These are phyloP conservation scores for Aspergillus sp. DNA, from an alignment of 2,329 filamentous ascomycete species.

Conservation along the genomic window DNA sequence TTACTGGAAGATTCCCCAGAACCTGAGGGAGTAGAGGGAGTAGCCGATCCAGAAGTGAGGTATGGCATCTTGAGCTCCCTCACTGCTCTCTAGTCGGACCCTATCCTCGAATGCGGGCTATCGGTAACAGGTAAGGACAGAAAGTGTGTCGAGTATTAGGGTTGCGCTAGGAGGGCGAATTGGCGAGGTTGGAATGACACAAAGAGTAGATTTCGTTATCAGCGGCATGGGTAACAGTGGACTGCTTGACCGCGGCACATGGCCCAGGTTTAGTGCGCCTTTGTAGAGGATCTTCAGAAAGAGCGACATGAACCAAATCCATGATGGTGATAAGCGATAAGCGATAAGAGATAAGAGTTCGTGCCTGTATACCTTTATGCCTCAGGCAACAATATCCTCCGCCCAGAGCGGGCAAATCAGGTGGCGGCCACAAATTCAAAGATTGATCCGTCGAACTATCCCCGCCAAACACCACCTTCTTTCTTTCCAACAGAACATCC, in stretches of 20 bases:
- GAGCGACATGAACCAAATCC: neutral
- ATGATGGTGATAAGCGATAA: constrained; percentile 13
- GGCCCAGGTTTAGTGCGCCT: neutral
- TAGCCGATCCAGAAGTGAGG: constrained; percentile 23
- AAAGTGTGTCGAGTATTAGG: neutral
- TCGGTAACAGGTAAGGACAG: neutral
- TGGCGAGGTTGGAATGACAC: neutral
- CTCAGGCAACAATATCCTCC: constrained; percentile 21
- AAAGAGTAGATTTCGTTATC: neutral
- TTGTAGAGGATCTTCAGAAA: neutral
- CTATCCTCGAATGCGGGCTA: neutral
- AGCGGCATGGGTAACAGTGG: neutral
- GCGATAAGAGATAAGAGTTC: constrained; percentile 13
- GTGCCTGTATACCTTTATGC: constrained; percentile 3
- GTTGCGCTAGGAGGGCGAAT: neutral
- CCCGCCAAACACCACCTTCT: constrained; percentile 11
- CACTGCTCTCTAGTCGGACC: neutral
- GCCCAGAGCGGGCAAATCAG: constrained; percentile 26
- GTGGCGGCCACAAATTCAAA: constrained; percentile 33
- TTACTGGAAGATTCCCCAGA: constrained; percentile 15
- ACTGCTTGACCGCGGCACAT: neutral
- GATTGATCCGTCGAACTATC: constrained; percentile 17
- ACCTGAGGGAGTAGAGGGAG: constrained; percentile 5
- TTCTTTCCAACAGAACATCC: constrained; percentile 14
- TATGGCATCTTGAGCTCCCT: constrained; percentile 31